Conservation (phyloP, 331 rosid genomes). For the Phaseolus coccineus region DNA sequence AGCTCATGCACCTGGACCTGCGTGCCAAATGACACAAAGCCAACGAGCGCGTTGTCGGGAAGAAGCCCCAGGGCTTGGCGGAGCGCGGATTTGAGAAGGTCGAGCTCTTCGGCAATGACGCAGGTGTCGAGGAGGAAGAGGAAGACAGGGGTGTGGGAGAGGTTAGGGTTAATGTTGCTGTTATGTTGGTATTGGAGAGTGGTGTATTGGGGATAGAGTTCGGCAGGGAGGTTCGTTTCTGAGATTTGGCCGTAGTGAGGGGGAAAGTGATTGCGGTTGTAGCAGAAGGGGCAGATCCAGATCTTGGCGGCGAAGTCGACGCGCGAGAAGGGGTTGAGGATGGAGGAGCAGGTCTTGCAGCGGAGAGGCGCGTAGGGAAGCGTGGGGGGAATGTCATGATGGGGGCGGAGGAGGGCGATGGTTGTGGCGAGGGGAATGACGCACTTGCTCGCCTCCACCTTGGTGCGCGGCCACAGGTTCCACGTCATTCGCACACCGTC, state of each 20-base stretch:
- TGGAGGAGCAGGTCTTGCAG: conserved; percentile 81
- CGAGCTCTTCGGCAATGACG: conserved; percentile 84
- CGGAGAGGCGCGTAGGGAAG: conserved; percentile 94
- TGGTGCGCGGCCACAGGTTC: conserved; percentile 96
- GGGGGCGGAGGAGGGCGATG: conserved; percentile 79
- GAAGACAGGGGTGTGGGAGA: conserved; percentile 61
- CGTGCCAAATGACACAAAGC: conserved; percentile 84
- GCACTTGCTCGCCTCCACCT: conserved; percentile 94
- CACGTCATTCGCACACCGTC: conserved; percentile 97
- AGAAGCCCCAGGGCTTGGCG: conserved; percentile 73
- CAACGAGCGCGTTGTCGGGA: conserved; percentile 91
- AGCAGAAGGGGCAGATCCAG: conserved; percentile 99
- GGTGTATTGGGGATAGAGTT: conserved; percentile 90
- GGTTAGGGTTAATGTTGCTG: conserved; percentile 16
- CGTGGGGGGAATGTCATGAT: conserved; percentile 71
- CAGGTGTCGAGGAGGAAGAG: conserved; percentile 87
- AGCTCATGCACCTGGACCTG: conserved; percentile 96
- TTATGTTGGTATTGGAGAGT: conserved; percentile 69
- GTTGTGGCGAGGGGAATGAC: conserved; percentile 94
- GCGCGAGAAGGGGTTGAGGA: conserved; percentile 79
- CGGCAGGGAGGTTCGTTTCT: conserved; percentile 90
- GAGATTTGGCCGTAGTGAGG: conserved; percentile 83
- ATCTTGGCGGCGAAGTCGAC: conserved; percentile 89
- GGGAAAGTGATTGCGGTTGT: conserved; percentile 87
- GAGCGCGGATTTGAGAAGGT: conserved; percentile 70